Conservation (phyloP, 2,329 filamentous ascomycete genomes). For the Mollisia scopiformis region DNA sequence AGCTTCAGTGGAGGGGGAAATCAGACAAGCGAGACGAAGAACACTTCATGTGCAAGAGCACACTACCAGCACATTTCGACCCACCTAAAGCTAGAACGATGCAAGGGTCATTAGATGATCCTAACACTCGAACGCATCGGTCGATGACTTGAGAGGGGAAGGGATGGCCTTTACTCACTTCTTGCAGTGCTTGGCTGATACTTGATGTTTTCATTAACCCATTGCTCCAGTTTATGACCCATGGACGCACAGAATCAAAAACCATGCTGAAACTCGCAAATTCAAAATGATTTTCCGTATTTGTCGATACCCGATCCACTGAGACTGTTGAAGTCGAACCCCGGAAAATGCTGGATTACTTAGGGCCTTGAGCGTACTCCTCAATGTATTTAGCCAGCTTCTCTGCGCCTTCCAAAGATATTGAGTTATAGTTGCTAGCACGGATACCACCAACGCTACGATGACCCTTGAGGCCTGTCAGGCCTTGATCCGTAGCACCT, state of each 20-base stretch:
- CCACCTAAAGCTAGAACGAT: no score
- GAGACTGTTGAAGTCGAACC: neutral
- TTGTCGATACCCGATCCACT: neutral
- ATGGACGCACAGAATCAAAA: no score
- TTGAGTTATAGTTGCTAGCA: slow-evolving; percentile 87
- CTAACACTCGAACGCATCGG: no score
- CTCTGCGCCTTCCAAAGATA: slow-evolving; percentile 67
- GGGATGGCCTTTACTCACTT: neutral
- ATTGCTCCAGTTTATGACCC: no score
- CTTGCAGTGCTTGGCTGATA: no score
- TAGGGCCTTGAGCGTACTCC: slow-evolving; percentile 47
- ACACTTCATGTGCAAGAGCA: no score
- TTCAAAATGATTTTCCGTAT: neutral
- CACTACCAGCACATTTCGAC: no score
- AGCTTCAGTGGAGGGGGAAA: no score
- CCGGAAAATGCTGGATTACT: neutral
- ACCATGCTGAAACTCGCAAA: neutral
- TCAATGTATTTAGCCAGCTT: slow-evolving; percentile 68
- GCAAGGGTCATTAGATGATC: no score
- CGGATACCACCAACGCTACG: slow-evolving; percentile 85
- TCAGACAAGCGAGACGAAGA: no score
- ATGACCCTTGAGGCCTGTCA: slow-evolving; percentile 88
- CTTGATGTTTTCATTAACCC: neutral
- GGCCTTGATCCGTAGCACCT: slow-evolving; percentile 66
- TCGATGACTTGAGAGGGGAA: no score